Base-by-base conservation (phyloP, 176 grass and related monocot genomes). In the Ensete glaucum region DNA sequence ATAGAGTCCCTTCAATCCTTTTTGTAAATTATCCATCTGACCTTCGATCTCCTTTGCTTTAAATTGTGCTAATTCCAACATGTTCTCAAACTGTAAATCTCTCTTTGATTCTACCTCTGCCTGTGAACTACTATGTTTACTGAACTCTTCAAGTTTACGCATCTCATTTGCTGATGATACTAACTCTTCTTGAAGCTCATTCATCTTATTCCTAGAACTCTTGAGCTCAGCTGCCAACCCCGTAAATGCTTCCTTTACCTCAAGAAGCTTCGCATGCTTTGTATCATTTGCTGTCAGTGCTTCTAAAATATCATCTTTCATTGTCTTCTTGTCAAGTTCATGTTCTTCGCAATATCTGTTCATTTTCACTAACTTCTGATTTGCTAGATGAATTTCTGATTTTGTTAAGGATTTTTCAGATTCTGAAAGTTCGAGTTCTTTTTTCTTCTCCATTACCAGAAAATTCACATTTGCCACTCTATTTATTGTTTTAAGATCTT, bases 21-120 rank as follows among this genome's bases (percentile, higher is more conserved):
- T 78, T 73, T 91, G 82, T 77, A 91, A 82, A 82, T 64, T 83
- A 81, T 66, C 69, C 60, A 90, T 90, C 52, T 91, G 76, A 52
- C 52, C 71, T 88, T 97, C 87, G 81, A 88, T 84, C 52, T 93
- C 88, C 79, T 93, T 97, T 73, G 76, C 80, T 80, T 88, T 87
- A 13, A 26, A 73, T 48, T 85, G 82, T 60, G 81, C 79, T 53
- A 54, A 16, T 85, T 93, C 87, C 22, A 97, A 86, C 82, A 83
- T 87, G 78, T 88, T 87, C 58, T 89, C 86, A 81, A 91, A 80
- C 83, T 93, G 88, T 53, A 86, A 80, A 20, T 72, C 83, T 80
- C 81, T 91, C 81, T 91, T 93, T 0, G 80, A 86, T 81, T 98
- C 88, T 67, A 84, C 72, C 15, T 85, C 79, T 76, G 84, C 87